Evolutionary conservation across 768 basidiomycete genomes (phyloP).

Genomic region (Paxillus rubicundulus): DNA sequence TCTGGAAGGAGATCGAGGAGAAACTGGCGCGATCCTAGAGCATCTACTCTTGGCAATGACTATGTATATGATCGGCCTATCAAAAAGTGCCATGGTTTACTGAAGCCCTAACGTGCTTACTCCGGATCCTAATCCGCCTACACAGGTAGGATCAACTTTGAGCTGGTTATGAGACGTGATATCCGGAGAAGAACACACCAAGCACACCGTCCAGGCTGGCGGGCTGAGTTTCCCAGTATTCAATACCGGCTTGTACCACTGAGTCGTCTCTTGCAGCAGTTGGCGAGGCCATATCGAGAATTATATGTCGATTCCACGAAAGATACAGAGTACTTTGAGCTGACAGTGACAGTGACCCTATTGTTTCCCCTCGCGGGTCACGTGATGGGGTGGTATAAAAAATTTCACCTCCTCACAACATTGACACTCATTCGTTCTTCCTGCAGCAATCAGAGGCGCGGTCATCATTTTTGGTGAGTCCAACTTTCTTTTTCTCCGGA

Average conservation of each 20-base stretch:
- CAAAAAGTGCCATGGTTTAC: not conserved
- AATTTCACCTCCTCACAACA: not conserved
- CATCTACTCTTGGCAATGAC: slow-evolving; percentile 88
- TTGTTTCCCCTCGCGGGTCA: too few relatives aligned
- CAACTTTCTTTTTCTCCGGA: not conserved
- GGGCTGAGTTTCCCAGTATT: slow-evolving; percentile 83
- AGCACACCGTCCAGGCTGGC: slow-evolving; percentile 87
- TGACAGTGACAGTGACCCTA: too few relatives aligned
- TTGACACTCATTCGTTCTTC: not conserved
- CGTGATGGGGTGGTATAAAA: slow-evolving; percentile 3
- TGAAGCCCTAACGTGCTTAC: slow-evolving; percentile 26
- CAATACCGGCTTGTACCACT: slow-evolving; percentile 70
- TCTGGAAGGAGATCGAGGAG: slow-evolving; percentile 78
- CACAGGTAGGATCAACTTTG: slow-evolving; percentile 25
- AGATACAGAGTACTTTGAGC: not conserved
- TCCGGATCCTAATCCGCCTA: slow-evolving; percentile 57
- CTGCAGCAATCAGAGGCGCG: not conserved
- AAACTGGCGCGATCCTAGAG: slow-evolving; percentile 86
- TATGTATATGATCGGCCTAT: slow-evolving; percentile 29
- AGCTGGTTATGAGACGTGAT: not conserved
- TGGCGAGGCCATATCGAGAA: slow-evolving; percentile 6
- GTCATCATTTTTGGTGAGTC: slow-evolving; percentile 11
- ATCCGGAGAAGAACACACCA: slow-evolving; percentile 41
- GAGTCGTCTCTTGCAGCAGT: slow-evolving; percentile 39
- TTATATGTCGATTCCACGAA: not conserved